Evolutionary conservation across 2,329 filamentous ascomycete genomes (phyloP).

Genomic region (Colletotrichum somersetense): DNA sequence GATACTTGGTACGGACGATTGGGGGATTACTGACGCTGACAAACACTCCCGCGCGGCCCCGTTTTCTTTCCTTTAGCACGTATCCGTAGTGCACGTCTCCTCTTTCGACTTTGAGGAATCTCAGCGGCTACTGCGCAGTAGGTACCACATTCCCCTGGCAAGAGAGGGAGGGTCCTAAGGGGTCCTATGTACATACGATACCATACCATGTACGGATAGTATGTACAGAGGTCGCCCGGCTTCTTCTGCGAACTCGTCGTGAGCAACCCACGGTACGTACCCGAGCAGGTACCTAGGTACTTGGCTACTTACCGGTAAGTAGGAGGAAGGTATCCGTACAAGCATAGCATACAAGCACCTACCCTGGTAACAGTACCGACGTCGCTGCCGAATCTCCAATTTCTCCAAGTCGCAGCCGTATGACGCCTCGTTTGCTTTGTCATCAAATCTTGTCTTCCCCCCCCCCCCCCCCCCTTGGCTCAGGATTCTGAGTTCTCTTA

Average conservation of each 20-base stretch:
- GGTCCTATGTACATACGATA: no score
- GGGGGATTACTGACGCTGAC: slow-evolving; percentile 17
- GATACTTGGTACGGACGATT: no score
- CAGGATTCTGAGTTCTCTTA: slow-evolving; percentile 42
- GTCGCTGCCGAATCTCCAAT: slow-evolving; percentile 9
- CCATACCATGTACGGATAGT: no score
- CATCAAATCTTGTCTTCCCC: slow-evolving; percentile 11
- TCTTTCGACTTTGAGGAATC: neutral
- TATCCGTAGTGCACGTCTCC: no score
- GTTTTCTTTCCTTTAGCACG: neutral
- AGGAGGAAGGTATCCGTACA: neutral
- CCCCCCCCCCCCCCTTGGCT: neutral
- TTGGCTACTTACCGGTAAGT: no score
- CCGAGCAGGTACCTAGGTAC: no score
- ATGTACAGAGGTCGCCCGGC: no score
- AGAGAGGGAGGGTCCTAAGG: neutral
- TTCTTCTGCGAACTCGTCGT: no score
- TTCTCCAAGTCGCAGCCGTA: slow-evolving; percentile 11
- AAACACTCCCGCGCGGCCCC: slow-evolving; percentile 22
- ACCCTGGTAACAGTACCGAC: neutral
- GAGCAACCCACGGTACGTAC: no score
- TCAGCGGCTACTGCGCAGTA: neutral
- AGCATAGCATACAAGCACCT: no score
- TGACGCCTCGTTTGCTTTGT: slow-evolving; percentile 43
- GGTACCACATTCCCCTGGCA: no score